Evolutionary conservation across 148 eudicot genomes (phyloP), one percentile per base, ranked within the genome.

Genomic region (Chenopodium album): DNA sequence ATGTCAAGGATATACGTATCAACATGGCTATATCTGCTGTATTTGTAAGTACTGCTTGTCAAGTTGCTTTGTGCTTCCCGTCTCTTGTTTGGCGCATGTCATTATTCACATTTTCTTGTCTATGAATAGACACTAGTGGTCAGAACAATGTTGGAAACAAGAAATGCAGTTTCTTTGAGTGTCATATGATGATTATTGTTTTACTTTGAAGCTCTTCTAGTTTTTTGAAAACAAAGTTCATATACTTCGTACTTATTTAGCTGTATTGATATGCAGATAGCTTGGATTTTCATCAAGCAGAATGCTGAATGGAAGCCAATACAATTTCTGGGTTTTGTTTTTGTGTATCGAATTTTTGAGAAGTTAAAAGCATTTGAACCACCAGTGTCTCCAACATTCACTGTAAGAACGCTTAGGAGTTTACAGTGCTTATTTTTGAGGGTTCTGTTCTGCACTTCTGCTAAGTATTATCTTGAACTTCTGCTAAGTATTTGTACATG

Each of bases 1-100:
- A 90, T 70, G 84, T 76, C 81, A 91, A 91, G 78, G 99, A 95
- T 85, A 86, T 89, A 75, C 92, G 83, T 75, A 95, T 95, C 77
- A 95, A 95, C 87, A 78, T 95, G 90, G 97, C 94, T 71, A 92
- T 95, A 86, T 86, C 99, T 54, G 92, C 93, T 88, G 98, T 86
- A 46, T 95, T 95, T 89, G 99, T 95, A 92, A 95, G 99, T 89
- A 48, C 47, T 82, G 75, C 84, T 67, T n/a, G 63, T 63, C 7
- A 48, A 7, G 12, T 28, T 77, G 48, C 46, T 82, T 80, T n/a
- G 48, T 41, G 73, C 14, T 62, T 74, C 41, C n/a, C 34, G 62
- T 23, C 34, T 47, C 29, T 34, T 44, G 56, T 72, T 56, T 31
- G 60, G 47, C 41, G 52, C 34, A 59, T 80, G 76, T 81, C 14